Conservation (phyloP, 331 rosid species). For the Acacia concinna region DNA sequence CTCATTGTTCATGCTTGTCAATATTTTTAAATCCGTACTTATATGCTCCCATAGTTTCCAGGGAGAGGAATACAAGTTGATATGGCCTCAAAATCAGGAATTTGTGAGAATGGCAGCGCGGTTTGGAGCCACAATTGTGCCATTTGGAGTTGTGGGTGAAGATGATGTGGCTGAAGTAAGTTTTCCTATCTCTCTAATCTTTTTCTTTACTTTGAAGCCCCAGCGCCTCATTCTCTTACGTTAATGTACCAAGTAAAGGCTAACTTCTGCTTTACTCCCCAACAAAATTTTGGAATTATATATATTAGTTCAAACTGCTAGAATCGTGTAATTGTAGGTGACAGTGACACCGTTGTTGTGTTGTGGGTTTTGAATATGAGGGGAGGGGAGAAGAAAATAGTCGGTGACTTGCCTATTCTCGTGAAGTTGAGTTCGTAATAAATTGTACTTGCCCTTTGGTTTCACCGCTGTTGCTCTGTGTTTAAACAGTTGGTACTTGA, state of each 20-base stretch:
- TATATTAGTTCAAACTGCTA: not conserved
- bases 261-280: not conserved
- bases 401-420: not conserved
- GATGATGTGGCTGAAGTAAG: slow-evolving; percentile 75
- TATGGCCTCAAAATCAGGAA: slow-evolving; percentile 88
- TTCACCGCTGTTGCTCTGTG: slow-evolving; percentile 29
- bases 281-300: not conserved
- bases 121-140: slow-evolving; percentile 39
- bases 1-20: slow-evolving; percentile 3
- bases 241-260: not conserved
- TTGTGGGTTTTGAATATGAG: not conserved
- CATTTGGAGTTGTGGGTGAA: slow-evolving; percentile 94
- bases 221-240: not conserved
- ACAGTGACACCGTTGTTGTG: not conserved
- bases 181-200: slow-evolving; percentile 18
- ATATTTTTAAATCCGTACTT: slow-evolving; percentile 18
- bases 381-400: not conserved
- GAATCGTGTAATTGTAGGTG: not conserved
- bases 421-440: not conserved
- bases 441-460: not conserved
- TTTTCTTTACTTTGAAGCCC: not conserved
- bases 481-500: slow-evolving; percentile 68
- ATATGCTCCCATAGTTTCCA: slow-evolving; percentile 38
- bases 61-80: slow-evolving; percentile 83
- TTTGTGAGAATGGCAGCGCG: slow-evolving; percentile 49